Base-by-base conservation (phyloP, 495 filamentous ascomycete genomes). In the Daldinia concentrica region DNA sequence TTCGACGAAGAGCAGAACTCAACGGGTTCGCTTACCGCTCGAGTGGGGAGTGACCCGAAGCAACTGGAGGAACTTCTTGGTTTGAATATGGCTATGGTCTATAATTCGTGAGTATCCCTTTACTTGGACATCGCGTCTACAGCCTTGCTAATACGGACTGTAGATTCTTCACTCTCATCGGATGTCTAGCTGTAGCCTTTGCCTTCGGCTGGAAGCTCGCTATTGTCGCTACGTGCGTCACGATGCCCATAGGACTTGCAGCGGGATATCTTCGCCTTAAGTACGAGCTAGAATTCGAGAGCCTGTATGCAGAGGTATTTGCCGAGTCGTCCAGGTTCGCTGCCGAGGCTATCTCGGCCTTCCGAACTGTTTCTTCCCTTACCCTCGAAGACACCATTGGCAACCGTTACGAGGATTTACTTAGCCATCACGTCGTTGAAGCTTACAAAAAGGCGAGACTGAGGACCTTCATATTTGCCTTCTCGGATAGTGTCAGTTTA, bases 1-100 rank as follows among this genome's bases (percentile, higher is more conserved):
- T 93, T 90, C 66, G 90, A 93, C 76, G 75, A 78, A 3, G 80
- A 84, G 41, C 84, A 87, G 52, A 90, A 92, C 67, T 83, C 89
- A 0, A 81, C 85, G 6, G 91, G 90, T 3, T 83, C 90, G 12
- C 79, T 93, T 34, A 86, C 86, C 6, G 83, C 87, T 3, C 83
- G 84, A 6, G 80, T 91, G 2, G 83, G 86, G 8, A 81, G 82
- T 54, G 85, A 90, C 59, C 88, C 90, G 4, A 87, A 84, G 36
- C 82, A 86, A 12, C 73, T 92, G 0, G 86, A 92, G 74, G 88
- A 91, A 57, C 79, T 92, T 2, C 75, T 91, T 22, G 86, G 87
- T 8, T 73, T 81, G 26, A 88, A 89, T 66, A 81, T 87, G 74
- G 83, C 82, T 64, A 81, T 86, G 79, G 70, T 86, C 17, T 79